A percentile compares a stretch with the other conserved stretches of the same genome.
These are phyloP conservation scores for Boletus rufocinnamomeus DNA, from an alignment of 768 basidiomycete species.

Conservation along the genomic window DNA sequence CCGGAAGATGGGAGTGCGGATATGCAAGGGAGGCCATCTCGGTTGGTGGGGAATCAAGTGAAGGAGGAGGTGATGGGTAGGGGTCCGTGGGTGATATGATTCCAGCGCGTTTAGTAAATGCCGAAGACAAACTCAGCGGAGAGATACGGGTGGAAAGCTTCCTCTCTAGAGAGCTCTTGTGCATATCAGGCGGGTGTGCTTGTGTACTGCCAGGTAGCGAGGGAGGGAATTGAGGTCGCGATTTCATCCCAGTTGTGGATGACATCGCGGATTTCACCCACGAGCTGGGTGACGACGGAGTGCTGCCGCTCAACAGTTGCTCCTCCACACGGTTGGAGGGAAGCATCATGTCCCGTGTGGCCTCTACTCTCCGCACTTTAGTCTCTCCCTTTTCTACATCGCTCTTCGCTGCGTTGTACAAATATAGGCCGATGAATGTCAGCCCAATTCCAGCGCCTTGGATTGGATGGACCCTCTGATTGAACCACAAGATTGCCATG, in stretches of 20 bases:
- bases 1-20: slow-evolving; percentile 3
- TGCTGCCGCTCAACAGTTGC: slow-evolving; percentile 46
- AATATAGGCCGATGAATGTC: slow-evolving; percentile 88
- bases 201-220: slow-evolving; percentile 6
- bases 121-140: slow-evolving; percentile 21
- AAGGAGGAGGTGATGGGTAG: slow-evolving; percentile 53
- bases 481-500: slow-evolving; percentile 97
- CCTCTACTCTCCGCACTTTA: slow-evolving; percentile 77
- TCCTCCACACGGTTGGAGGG: slow-evolving; percentile 68
- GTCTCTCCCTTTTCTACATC: slow-evolving; percentile 95
- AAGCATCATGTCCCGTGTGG: slow-evolving; percentile 64
- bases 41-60: slow-evolving; percentile 28
- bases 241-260: slow-evolving; percentile 29
- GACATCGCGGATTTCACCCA: slow-evolving; percentile 10
- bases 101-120: slow-evolving; percentile 27
- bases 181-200: slow-evolving; percentile 5
- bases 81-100: slow-evolving; percentile 38
- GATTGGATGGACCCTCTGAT: slow-evolving; percentile 77
- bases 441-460: slow-evolving; percentile 89
- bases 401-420: slow-evolving; percentile 94
- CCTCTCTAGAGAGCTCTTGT: slow-evolving; percentile 15
- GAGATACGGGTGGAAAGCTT: slow-evolving; percentile 19
- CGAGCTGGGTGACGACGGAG: slow-evolving; percentile 26
- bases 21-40: slow-evolving; percentile 19
- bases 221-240: slow-evolving; percentile 18